Conservation (phyloP, 2,329 filamentous ascomycete species). For the Byssoonygena ceratinophila region DNA sequence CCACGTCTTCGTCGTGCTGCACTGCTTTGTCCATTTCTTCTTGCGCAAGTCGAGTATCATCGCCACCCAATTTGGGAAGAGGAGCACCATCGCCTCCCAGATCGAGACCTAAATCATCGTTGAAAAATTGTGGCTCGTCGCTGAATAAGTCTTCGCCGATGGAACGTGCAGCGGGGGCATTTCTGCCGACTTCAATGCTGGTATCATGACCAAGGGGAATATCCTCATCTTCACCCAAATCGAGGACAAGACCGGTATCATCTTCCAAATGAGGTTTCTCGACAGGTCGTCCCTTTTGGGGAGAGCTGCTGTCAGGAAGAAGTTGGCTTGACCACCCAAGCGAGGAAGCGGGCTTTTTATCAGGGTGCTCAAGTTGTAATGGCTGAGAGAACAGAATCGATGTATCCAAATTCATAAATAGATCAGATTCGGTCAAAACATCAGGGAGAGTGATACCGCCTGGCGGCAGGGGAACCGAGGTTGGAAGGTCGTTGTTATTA, state of each 20-base stretch:
- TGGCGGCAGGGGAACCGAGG: conserved; percentile 65
- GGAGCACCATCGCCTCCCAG: conserved; percentile 39
- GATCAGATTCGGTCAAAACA: conserved; percentile 82
- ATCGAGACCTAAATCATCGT: conserved; percentile 46
- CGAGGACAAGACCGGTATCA: conserved; percentile 63
- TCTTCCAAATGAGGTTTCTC: conserved; percentile 50
- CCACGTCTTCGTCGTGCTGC: conserved; percentile 46
- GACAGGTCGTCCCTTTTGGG: conserved; percentile 47
- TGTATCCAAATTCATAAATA: conserved; percentile 74
- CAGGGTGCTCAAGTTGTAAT: conserved; percentile 36
- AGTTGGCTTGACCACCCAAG: conserved; percentile 65
- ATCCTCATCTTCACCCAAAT: conserved; percentile 51
- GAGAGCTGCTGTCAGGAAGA: conserved; percentile 53
- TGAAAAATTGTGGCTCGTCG: conserved; percentile 49
- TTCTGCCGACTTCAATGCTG: conserved; percentile 83
- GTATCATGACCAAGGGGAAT: conserved; percentile 55
- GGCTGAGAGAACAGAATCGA: conserved; percentile 71
- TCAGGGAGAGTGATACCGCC: conserved; percentile 84
- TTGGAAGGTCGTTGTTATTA: conserved; percentile 91
- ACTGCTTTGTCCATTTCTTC: conserved; percentile 51
- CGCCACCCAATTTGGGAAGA: conserved; percentile 30
- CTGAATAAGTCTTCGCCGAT: conserved; percentile 45
- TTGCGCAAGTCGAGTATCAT: conserved; percentile 28
- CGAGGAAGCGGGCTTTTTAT: conserved; percentile 28
- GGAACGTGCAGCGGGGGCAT: conserved; percentile 58